Conservation (phyloP, 306 rosid genomes). For the Dalbergia cochinchinensis region DNA sequence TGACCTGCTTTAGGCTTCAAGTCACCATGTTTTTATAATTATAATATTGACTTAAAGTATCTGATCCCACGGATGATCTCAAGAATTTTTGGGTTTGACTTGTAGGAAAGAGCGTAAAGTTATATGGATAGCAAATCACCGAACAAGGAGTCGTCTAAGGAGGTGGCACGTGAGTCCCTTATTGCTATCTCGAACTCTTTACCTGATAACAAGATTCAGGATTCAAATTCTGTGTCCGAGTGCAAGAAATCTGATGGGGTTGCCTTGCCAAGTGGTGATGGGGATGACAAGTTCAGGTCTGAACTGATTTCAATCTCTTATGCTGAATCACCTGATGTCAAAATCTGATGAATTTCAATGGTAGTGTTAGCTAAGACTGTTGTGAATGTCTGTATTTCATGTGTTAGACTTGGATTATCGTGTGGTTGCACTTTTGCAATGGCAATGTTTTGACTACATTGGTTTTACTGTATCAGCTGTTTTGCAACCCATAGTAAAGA, state of each 20-base stretch:
- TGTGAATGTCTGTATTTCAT: background rate
- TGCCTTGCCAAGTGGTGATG: conserved; percentile 32
- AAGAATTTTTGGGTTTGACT: conserved; percentile 39
- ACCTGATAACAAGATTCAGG: conserved; percentile 47
- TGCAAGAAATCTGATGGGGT: conserved; percentile 50
- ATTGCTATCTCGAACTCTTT: conserved; percentile 53
- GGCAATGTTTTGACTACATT: conserved; percentile 22
- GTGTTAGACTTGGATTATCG: conserved; percentile 25
- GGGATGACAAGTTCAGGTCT: conserved; percentile 51
- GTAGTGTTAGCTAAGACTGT: conserved; percentile 31
- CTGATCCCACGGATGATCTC: conserved; percentile 39
- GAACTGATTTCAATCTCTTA: conserved; percentile 61
- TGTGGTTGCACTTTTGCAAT: conserved; percentile 29
- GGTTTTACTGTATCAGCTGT: conserved; percentile 24
- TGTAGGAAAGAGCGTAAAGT: conserved; percentile 52
- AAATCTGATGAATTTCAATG: conserved; percentile 41
- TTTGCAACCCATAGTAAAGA: conserved; percentile 30
- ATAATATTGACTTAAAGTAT: conserved; percentile 25
- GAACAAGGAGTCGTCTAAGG: conserved; percentile 44
- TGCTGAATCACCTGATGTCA: conserved; percentile 56
- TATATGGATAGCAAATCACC: conserved; percentile 60
- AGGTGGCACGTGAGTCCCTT: conserved; percentile 60
- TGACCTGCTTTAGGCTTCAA: background rate
- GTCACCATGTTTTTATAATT: background rate
- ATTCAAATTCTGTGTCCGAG: conserved; percentile 42